Conservation (phyloP, 2,329 filamentous ascomycete species). For the Zymoseptoria crescenta region DNA sequence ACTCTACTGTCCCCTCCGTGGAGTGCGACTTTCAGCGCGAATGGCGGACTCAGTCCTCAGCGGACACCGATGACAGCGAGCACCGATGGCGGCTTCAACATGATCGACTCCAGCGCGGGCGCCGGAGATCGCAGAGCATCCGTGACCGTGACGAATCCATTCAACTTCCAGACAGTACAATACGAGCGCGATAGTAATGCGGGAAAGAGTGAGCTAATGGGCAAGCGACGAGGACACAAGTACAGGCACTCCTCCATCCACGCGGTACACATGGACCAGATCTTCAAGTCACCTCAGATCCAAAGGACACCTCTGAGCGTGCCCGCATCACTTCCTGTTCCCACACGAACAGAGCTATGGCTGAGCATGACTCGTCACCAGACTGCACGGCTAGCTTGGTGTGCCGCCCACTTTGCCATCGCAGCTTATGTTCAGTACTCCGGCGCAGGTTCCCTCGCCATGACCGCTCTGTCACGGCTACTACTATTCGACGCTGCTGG, state of each 20-base stretch:
- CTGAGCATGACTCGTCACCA: constrained; percentile 86
- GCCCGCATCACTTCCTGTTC: constrained; percentile 84
- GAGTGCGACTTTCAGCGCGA: constrained; percentile 21
- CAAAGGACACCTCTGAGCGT: constrained; percentile 81
- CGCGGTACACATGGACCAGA: constrained; percentile 84
- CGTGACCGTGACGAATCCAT: constrained; percentile 54
- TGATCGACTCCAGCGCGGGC: constrained; percentile 14
- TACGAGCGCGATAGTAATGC: constrained; percentile 45
- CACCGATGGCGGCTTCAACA: constrained; percentile 24
- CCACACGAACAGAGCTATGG: constrained; percentile 80
- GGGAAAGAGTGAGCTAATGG: constrained; percentile 64
- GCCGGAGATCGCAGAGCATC: neutral
- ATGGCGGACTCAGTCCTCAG: constrained; percentile 19
- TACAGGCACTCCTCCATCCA: constrained; percentile 91
- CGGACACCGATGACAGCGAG: constrained; percentile 28
- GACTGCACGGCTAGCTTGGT: constrained; percentile 77
- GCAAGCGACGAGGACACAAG: constrained; percentile 86
- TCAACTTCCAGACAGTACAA: constrained; percentile 77
- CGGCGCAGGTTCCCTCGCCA: constrained; percentile 75
- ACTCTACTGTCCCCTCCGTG: constrained; percentile 24
- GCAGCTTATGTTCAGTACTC: constrained; percentile 80
- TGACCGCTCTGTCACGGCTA: constrained; percentile 86
- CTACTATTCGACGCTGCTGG: constrained; percentile 94
- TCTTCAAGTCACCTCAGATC: constrained; percentile 78
- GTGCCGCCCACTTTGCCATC: constrained; percentile 75